These are phyloP conservation scores for Glycine tomentella DNA, from an alignment of 306 rosid species.

Conservation along the genomic window DNA sequence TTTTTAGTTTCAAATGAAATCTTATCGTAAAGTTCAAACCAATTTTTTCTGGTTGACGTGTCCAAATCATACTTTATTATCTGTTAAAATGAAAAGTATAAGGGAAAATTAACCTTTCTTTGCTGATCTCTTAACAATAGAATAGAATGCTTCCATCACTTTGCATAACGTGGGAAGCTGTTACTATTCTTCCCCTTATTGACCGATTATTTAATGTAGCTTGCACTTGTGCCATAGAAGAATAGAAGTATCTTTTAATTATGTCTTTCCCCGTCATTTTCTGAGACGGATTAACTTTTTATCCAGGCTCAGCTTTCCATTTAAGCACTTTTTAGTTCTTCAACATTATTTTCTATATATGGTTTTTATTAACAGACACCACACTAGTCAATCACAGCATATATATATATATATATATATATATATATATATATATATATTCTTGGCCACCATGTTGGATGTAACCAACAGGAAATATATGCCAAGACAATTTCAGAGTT, in stretches of 20 bases:
- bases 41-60: conserved; percentile 24
- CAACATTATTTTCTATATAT: background rate
- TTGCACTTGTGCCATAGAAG: conserved; percentile 34
- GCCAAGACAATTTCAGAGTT: background rate
- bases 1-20: background rate
- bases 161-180: conserved; percentile 58
- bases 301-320: background rate
- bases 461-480: background rate
- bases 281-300: too few relatives aligned
- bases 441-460: background rate
- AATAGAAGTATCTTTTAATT: conserved; percentile 31
- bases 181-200: conserved; percentile 40
- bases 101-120: conserved; percentile 36
- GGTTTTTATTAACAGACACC: background rate
- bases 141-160: conserved; percentile 47
- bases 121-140: conserved; percentile 30
- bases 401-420: too few relatives aligned
- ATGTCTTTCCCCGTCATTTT: conserved; percentile 17
- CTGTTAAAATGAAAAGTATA: background rate
- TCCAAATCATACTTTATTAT: conserved; percentile 18
- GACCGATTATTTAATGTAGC: conserved; percentile 46
- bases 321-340: background rate
- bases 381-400: background rate
- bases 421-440: background rate
- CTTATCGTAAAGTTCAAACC: conserved; percentile 33